phyloP scores from a whole-genome alignment of 257 asterid species.

The Plantago elongata region DNA sequence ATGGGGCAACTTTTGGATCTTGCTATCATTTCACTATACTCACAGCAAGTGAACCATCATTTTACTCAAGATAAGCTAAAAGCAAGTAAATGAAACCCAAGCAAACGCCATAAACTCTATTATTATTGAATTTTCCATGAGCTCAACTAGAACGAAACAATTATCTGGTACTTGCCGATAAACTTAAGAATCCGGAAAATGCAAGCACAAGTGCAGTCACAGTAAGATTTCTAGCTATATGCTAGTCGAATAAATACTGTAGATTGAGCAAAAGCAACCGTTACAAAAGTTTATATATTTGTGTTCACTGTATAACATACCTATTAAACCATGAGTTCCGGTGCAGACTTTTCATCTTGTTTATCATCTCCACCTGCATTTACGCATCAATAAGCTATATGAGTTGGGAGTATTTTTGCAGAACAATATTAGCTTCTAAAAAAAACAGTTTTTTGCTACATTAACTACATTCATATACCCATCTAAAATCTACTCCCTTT shows the following conservation, averaged over 20 bases:
- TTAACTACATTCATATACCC: too few relatives aligned
- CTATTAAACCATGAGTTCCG: slow-evolving; percentile 42
- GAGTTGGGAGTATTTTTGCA: background rate
- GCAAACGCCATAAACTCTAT: background rate
- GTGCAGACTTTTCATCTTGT: slow-evolving; percentile 33
- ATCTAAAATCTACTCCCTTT: too few relatives aligned
- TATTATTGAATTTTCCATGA: background rate
- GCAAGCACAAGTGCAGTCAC: slow-evolving; percentile 10
- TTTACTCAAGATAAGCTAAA: background rate
- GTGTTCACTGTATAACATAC: slow-evolving; percentile 19
- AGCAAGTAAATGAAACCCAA: background rate
- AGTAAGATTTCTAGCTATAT: slow-evolving; percentile 16
- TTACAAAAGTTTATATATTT: background rate
- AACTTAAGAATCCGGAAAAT: too few relatives aligned
- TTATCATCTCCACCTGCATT: slow-evolving; percentile 37
- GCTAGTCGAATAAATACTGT: background rate
- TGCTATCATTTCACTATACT: background rate
- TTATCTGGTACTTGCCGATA: background rate
- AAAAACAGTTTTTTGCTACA: too few relatives aligned
- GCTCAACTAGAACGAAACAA: background rate
- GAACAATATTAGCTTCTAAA: too few relatives aligned
- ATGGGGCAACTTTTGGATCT: background rate
- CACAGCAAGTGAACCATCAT: background rate
- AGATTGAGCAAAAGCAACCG: background rate
- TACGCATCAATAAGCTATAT: slow-evolving; percentile 14